Evolutionary conservation across 129 eudicot genomes (phyloP), one percentile per base, ranked within the genome.

Genomic region (Silybum marianum): DNA sequence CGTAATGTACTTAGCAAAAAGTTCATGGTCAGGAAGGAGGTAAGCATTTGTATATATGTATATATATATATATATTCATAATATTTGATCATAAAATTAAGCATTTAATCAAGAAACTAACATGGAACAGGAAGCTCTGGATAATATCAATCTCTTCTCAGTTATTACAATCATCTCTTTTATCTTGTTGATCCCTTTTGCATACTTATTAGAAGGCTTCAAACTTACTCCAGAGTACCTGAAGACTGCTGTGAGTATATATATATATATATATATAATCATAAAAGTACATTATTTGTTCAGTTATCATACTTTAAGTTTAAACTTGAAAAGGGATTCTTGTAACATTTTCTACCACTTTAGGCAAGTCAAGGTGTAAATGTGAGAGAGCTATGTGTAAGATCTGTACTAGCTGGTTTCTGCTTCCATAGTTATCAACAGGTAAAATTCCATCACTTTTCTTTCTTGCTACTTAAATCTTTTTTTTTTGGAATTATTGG

Each of bases 391-490:
- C 83, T 95, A 69, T 87, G 87, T 63, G 76, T 88, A 32, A 90
- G 88, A 86, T 82, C 85, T 79, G 87, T 92, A 16, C 66, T 95
- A 21, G 80, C 93, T 76, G 99, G 97, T 19, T 38, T 95, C 80
- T 95, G 97, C 89, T 95, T 95, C 90, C 99, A 95, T 82, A 86
- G 88, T 74, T 95, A 95, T 84, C 99, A 95, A 67, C 99, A 95
- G 96, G 99, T 95, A 71, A 39, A 40, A 3, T 75, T 65, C 32
- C 4, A 66, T 40, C 11, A 36, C n/a, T 30, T 75, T 3, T 14
- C 38, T 25, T n/a, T 25, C 11, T 36, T 67, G 9, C 22, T 9
- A 78, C 40, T 16, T 38, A 22, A 25, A 32, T 32, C 63, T 63
- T 23, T 73, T 73, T 19, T 69, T 25, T 25, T 25, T 26, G 30